A percentile compares a stretch with the other conserved stretches of the same genome.
These are phyloP conservation scores for Strigomonas galati DNA, from an alignment of 208 protist genomes.

Conservation along the genomic window DNA sequence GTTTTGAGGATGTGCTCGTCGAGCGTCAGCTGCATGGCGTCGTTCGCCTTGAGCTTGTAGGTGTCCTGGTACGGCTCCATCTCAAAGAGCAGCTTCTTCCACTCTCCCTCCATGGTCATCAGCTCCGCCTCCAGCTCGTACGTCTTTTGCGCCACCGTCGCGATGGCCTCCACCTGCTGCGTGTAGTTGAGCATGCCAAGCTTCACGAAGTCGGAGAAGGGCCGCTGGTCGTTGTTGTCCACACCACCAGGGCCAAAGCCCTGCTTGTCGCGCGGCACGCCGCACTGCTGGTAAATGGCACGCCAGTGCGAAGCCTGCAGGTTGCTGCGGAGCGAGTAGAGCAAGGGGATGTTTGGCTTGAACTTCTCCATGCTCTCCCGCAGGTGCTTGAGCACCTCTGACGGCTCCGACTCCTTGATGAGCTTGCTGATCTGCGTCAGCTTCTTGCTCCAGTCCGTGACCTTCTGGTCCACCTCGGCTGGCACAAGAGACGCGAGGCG, in stretches of 20 bases:
- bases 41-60: conserved; percentile 92
- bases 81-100: conserved; percentile 93
- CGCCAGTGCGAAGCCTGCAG: conserved; percentile 94
- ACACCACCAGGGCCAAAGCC: conserved; percentile 72
- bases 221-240: conserved; percentile 79
- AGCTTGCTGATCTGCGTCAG: conserved; percentile 76
- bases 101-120: conserved; percentile 92
- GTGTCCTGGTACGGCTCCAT: conserved; percentile 92
- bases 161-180: conserved; percentile 80
- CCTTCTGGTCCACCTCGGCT: conserved; percentile 78
- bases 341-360: conserved; percentile 89
- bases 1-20: conserved; percentile 96
- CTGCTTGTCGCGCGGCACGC: conserved; percentile 83
- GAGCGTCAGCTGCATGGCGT: conserved; percentile 91
- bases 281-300: conserved; percentile 83
- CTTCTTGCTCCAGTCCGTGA: conserved; percentile 81
- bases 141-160: conserved; percentile 85
- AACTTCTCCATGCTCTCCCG: conserved; percentile 91
- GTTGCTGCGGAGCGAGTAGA: conserved; percentile 92
- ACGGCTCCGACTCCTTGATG: conserved; percentile 86
- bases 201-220: conserved; percentile 83
- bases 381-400: conserved; percentile 67
- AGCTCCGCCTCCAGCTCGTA: conserved; percentile 91
- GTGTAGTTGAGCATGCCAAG: conserved; percentile 85
- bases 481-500: conserved; percentile 82